A percentile compares a stretch with the other conserved stretches of the same genome.
Evolutionary conservation across 371 early-diverging fungal genomes (phyloP).

Genomic region (Lichtheimia ramosa): DNA sequence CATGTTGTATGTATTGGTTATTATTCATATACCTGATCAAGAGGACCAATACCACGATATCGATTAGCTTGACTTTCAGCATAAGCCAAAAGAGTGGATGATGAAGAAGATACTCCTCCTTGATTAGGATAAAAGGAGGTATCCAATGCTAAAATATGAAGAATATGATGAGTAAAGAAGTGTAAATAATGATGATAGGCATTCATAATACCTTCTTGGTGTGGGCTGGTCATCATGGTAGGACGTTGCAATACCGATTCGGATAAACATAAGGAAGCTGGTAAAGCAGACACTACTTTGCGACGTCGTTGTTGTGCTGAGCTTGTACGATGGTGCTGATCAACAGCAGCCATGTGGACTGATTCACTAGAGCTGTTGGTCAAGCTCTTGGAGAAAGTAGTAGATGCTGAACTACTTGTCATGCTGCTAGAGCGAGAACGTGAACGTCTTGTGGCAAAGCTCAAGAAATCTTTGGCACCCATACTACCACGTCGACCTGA

Average conservation of each 20-base stretch:
- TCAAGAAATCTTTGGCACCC: background rate
- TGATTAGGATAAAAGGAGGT: too few species aligned
- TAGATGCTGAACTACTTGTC: conserved; percentile 9
- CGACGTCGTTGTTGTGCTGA: background rate
- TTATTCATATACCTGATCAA: too few species aligned
- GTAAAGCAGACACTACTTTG: background rate
- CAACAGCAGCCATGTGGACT: background rate
- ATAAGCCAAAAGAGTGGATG: too few species aligned
- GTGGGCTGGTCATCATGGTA: conserved; percentile 1
- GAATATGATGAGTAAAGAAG: background rate
- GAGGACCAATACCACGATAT: too few species aligned
- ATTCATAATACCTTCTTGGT: background rate
- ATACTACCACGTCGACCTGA: too few species aligned
- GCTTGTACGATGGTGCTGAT: too few species aligned
- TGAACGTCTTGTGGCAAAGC: background rate
- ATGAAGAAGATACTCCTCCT: too few species aligned
- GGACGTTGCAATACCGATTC: background rate
- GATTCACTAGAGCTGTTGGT: background rate
- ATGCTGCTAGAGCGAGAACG: conserved; percentile 11
- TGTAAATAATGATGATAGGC: background rate
- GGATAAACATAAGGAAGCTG: conserved; percentile 1
- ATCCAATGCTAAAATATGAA: background rate
- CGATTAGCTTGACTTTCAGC: too few species aligned
- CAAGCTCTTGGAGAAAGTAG: background rate
- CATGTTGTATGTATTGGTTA: too few species aligned